Evolutionary conservation across 2,329 filamentous ascomycete species (phyloP), one percentile per base, ranked within the genome.

Genomic region (Mariannaea elegans): DNA sequence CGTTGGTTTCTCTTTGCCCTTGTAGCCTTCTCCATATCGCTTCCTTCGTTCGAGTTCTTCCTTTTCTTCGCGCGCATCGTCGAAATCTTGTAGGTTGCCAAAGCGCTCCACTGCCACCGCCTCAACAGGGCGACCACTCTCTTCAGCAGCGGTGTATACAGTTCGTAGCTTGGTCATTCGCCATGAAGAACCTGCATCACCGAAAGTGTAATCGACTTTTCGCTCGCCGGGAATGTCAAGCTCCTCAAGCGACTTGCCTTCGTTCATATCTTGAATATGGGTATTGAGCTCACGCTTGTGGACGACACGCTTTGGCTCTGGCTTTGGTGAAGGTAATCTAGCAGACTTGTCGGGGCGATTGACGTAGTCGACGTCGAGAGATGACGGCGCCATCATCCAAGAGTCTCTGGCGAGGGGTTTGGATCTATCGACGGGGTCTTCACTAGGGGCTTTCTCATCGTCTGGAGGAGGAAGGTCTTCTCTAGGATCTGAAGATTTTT

Each of bases 111-210:
- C 69, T 0, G 94, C 95, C 47, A 98, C 81, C 1, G 97, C 92
- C 7, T 98, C 94, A 1, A 96, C 82, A 0, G 86, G 70, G n/a
- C 84, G 84, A 0, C 88, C 89, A 1, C 82, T 88, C 68, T 95
- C 89, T 66, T 96, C 84, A 0, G 93, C 92, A 53, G 89, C 85
- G 23, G 87, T 85, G 75, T 97, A 97, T 2, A 97, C 92, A 10
- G 88, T 90, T 65, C 91, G 93, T 29, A 99, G 85, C 75, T 94
- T 97, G 6, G 90, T 97, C 94, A 99, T 97, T 48, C 96, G 89
- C 95, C 96, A 99, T 69, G 93, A 87, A 13, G 94, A 94, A 0
- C 95, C 94, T 7, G 86, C 80, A 74, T 99, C 95, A 16, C 96
- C 95, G 75, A 99, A 96, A 0, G 81, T 91, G 73, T 98, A 99